Conservation (phyloP, 164 flowering plant species). For the Sedum album region DNA sequence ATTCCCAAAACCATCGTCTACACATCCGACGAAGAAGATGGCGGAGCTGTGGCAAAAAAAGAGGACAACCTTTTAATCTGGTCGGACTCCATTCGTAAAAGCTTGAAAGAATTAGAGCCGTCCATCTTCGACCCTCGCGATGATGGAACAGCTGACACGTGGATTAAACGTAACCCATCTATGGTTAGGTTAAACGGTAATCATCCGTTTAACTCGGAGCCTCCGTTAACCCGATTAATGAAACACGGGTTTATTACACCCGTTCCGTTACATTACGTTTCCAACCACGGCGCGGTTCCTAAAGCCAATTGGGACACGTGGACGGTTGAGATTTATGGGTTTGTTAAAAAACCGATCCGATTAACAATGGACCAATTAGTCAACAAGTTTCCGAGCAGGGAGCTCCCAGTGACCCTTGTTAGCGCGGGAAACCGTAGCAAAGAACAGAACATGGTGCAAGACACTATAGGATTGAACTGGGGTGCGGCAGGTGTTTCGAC, state of each 20-base stretch:
- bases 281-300: slow-evolving; percentile 93
- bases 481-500: slow-evolving; percentile 82
- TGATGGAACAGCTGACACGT: slow-evolving; percentile 63
- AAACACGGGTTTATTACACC: slow-evolving; percentile 93
- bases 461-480: slow-evolving; percentile 95
- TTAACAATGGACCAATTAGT: slow-evolving; percentile 76
- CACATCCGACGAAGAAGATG: slow-evolving; percentile 13
- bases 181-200: slow-evolving; percentile 88
- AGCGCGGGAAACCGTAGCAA: slow-evolving; percentile 94
- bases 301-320: slow-evolving; percentile 59
- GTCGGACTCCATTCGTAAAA: slow-evolving; percentile 18
- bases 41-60: slow-evolving; percentile 32
- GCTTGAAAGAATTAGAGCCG: slow-evolving; percentile 42
- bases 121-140: slow-evolving; percentile 50
- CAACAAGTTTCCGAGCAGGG: slow-evolving; percentile 45
- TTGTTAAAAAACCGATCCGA: slow-evolving; percentile 51
- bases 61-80: slow-evolving; percentile 10
- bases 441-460: slow-evolving; percentile 87
- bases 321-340: slow-evolving; percentile 75
- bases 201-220: slow-evolving; percentile 89
- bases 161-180: slow-evolving; percentile 69
- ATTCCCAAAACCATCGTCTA: too few relatives aligned
- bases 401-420: slow-evolving; percentile 77
- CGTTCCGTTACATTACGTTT: slow-evolving; percentile 87
- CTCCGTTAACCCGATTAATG: slow-evolving; percentile 73